Evolutionary conservation across 1,284 basidiomycete genomes (phyloP).

Genomic region (Fomitopsis palustris): DNA sequence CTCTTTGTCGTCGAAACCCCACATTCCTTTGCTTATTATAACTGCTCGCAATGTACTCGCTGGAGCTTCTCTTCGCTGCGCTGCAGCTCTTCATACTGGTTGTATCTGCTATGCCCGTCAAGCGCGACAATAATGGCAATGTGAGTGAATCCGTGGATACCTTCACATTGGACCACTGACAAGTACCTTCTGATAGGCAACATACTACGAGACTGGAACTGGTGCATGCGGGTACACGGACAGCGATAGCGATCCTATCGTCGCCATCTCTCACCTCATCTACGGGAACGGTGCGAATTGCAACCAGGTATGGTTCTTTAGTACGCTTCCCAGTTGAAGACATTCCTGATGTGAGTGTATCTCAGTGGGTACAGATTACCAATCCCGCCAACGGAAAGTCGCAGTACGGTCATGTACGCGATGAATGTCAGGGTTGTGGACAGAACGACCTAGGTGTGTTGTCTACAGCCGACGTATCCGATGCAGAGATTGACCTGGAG

Average conservation of each 20-base stretch:
- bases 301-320: conserved; percentile 9
- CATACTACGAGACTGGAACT: conserved; percentile 23
- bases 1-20: too few relatives aligned
- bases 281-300: conserved; percentile 15
- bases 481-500: conserved; percentile 9
- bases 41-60: too few relatives aligned
- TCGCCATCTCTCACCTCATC: conserved; percentile 25
- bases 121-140: neutral
- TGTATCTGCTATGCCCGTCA: too few relatives aligned
- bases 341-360: neutral
- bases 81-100: too few relatives aligned
- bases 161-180: neutral
- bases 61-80: too few relatives aligned
- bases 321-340: neutral
- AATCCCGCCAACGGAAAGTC: conserved; percentile 15
- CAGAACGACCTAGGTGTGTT: conserved; percentile 15
- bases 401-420: conserved; percentile 13
- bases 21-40: too few relatives aligned
- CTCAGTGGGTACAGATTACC: conserved; percentile 14
- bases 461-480: too few relatives aligned
- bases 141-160: neutral
- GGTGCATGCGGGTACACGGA: conserved; percentile 32
- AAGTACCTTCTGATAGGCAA: neutral
- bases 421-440: conserved; percentile 16
- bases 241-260: conserved; percentile 30